phyloP scores from a whole-genome alignment of 345 rosid species.

The Brassica rapa region DNA sequence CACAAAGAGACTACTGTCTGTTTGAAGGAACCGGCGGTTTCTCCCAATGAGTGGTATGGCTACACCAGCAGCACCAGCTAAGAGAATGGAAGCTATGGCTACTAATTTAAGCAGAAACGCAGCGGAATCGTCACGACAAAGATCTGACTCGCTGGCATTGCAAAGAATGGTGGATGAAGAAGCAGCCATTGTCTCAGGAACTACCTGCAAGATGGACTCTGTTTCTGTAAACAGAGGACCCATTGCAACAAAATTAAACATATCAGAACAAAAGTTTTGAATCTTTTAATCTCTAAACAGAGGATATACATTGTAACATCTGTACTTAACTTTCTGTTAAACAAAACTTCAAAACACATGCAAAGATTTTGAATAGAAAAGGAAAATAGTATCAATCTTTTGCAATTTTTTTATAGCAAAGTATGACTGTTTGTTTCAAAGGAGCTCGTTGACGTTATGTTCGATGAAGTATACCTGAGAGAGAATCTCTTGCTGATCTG shows the following conservation, averaged over 20 bases:
- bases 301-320: background rate
- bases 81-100: constrained; percentile 73
- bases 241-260: background rate
- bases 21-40: constrained; percentile 61
- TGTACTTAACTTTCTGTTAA: too few species aligned
- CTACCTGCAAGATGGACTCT: constrained; percentile 44
- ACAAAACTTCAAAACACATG: background rate
- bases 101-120: constrained; percentile 68
- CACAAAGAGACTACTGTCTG: constrained; percentile 75
- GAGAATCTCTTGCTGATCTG: constrained; percentile 37
- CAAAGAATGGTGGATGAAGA: constrained; percentile 40
- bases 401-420: background rate
- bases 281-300: background rate
- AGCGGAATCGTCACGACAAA: constrained; percentile 63
- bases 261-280: background rate
- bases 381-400: background rate
- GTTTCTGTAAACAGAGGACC: constrained; percentile 9
- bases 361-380: background rate
- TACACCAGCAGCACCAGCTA: constrained; percentile 67
- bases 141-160: constrained; percentile 43
- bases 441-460: background rate
- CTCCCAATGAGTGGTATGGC: constrained; percentile 75
- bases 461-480: constrained; percentile 47
- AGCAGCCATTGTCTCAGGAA: constrained; percentile 36
- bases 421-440: background rate